Conservation (phyloP, 2,329 filamentous ascomycete species). For the Cladorrhinum sp. region DNA sequence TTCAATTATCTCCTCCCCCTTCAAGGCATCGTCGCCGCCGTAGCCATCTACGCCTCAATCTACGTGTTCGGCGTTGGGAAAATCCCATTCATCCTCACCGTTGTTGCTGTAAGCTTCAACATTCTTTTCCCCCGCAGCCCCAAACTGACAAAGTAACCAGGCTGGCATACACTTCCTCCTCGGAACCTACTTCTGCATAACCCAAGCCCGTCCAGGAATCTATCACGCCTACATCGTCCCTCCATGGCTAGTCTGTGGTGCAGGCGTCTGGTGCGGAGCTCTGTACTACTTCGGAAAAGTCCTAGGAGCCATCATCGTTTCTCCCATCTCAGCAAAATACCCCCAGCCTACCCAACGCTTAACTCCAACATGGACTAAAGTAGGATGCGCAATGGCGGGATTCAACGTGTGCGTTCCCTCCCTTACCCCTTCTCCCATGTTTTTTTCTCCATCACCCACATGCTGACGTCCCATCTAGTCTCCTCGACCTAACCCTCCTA, state of each 20-base stretch:
- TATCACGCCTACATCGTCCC: slow-evolving; percentile 19
- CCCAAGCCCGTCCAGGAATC: slow-evolving; percentile 9
- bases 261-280: slow-evolving; percentile 21
- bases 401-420: slow-evolving; percentile 20
- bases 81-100: slow-evolving; percentile 23
- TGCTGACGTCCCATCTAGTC: slow-evolving; percentile 3
- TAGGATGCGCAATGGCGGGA: slow-evolving; percentile 20
- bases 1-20: slow-evolving; percentile 24
- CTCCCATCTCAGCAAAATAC: not conserved
- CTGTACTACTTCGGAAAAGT: slow-evolving; percentile 22
- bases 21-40: slow-evolving; percentile 22
- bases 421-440: not conserved
- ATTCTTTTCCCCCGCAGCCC: not conserved
- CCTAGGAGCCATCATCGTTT: slow-evolving; percentile 8
- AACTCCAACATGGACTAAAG: slow-evolving; percentile 20
- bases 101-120: slow-evolving; percentile 21
- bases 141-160: slow-evolving; percentile 10
- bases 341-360: not conserved
- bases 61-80: slow-evolving; percentile 20
- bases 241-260: slow-evolving; percentile 11
- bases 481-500: slow-evolving; percentile 28
- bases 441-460: too few relatives aligned
- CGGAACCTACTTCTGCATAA: slow-evolving; percentile 21
- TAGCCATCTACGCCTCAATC: slow-evolving; percentile 25
- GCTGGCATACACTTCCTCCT: slow-evolving; percentile 24